Evolutionary conservation across 352 stramenopile species (phyloP).

Genomic region (Plasmopara muralis): DNA sequence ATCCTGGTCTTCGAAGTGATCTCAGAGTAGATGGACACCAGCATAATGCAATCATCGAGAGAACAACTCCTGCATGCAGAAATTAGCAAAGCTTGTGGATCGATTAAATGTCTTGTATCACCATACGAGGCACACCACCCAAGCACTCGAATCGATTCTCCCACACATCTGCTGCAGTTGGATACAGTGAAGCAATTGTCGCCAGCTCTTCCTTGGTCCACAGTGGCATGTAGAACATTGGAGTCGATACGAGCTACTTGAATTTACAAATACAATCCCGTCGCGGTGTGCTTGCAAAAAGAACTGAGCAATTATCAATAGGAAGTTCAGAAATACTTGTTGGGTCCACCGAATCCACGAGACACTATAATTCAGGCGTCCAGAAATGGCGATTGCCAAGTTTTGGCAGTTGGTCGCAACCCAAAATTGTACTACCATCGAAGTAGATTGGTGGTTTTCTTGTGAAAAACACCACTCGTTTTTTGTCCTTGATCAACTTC

Average conservation of each 20-base stretch:
- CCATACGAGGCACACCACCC: background rate
- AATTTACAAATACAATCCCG: background rate
- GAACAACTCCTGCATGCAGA: background rate
- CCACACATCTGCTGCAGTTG: background rate
- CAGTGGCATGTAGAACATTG: slow-evolving; percentile 2
- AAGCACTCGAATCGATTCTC: background rate
- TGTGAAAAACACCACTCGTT: too few relatives aligned
- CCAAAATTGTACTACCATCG: too few relatives aligned
- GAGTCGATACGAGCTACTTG: background rate
- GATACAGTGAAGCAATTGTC: background rate
- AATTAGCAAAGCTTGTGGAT: background rate
- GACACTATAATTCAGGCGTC: too few relatives aligned
- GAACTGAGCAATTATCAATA: too few relatives aligned
- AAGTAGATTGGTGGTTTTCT: too few relatives aligned
- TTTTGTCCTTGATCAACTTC: too few relatives aligned
- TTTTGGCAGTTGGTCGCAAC: too few relatives aligned
- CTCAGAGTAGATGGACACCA: slow-evolving; percentile 2
- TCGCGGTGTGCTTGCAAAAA: too few relatives aligned
- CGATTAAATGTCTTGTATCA: background rate
- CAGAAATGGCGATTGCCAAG: too few relatives aligned
- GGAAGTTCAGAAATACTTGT: too few relatives aligned
- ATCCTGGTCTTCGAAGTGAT: slow-evolving; percentile 5
- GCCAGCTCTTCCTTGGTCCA: background rate
- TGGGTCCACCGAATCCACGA: too few relatives aligned
- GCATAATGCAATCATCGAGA: slow-evolving; percentile 1